Conservation (phyloP, 768 basidiomycete species). For the Austroboletus festivus region DNA sequence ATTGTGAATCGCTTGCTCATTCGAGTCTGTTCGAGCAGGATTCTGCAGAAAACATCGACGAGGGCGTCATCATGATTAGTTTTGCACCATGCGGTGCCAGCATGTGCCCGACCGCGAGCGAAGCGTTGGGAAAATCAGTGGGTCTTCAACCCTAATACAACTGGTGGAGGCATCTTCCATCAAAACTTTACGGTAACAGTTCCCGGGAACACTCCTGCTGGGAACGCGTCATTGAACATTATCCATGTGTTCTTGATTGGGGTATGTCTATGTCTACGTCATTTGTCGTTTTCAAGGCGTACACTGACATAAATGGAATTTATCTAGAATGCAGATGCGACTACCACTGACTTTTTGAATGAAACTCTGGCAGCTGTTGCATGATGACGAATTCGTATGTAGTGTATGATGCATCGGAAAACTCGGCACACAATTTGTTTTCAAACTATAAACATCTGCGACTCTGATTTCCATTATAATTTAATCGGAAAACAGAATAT, state of each 20-base stretch:
- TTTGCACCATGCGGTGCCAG: slow-evolving; percentile 24
- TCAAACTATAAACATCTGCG: too few species aligned
- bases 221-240: slow-evolving; percentile 34
- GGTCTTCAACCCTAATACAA: slow-evolving; percentile 24
- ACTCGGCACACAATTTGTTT: too few species aligned
- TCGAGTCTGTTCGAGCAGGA: slow-evolving; percentile 4
- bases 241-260: slow-evolving; percentile 39
- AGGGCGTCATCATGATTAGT: slow-evolving; percentile 32
- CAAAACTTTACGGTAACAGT: slow-evolving; percentile 34
- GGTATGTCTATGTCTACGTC: slow-evolving; percentile 26
- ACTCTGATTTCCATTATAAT: too few species aligned
- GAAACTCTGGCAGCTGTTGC: slow-evolving; percentile 14
- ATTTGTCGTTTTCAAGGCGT: background rate
- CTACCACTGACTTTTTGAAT: slow-evolving; percentile 20
- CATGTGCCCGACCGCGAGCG: slow-evolving; percentile 21
- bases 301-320: background rate
- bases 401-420: too few species aligned
- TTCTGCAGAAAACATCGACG: slow-evolving; percentile 22
- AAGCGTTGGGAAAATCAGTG: slow-evolving; percentile 32
- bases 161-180: slow-evolving; percentile 6
- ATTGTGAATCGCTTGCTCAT: background rate
- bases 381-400: too few species aligned
- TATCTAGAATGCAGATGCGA: slow-evolving; percentile 6
- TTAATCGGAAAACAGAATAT: too few species aligned
- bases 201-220: slow-evolving; percentile 25